Conservation (phyloP, 1,139 yeast species). For the Blastobotrys elegans region DNA sequence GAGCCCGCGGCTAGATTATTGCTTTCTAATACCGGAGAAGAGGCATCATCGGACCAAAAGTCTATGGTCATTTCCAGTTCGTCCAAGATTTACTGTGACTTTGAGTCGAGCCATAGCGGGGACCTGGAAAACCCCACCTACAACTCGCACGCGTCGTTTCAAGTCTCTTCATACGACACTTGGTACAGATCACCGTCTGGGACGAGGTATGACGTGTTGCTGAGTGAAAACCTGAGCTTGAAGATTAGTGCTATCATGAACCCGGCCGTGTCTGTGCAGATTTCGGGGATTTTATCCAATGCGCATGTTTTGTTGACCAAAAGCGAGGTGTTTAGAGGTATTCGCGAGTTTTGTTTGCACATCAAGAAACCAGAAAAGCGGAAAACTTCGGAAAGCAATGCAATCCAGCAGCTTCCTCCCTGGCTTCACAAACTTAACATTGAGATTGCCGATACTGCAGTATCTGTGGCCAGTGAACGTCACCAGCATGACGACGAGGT, state of each 20-base stretch:
- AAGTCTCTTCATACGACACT: constrained; percentile 28
- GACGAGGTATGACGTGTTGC: constrained; percentile 29
- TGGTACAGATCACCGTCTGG: constrained; percentile 32
- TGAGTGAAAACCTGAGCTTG: constrained; percentile 28
- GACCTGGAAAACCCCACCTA: constrained; percentile 25
- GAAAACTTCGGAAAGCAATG: constrained; percentile 5
- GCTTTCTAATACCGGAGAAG: constrained; percentile 18
- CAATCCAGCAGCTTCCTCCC: constrained; percentile 30
- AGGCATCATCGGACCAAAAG: constrained; percentile 9
- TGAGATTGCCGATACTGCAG: constrained; percentile 27
- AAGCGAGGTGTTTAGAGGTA: constrained; percentile 28
- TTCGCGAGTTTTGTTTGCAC: constrained; percentile 26
- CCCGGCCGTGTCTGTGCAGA: constrained; percentile 27
- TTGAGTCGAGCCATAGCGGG: constrained; percentile 30
- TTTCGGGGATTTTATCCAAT: constrained; percentile 26
- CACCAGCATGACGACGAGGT: constrained; percentile 20
- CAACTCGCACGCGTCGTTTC: constrained; percentile 26
- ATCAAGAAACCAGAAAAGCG: constrained; percentile 9
- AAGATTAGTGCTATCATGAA: constrained; percentile 28
- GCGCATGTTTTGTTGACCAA: constrained; percentile 28
- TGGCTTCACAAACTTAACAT: constrained; percentile 31
- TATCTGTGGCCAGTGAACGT: constrained; percentile 26
- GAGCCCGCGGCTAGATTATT: constrained; percentile 38
- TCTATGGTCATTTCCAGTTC: constrained; percentile 31
- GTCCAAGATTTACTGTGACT: constrained; percentile 30